Base-by-base conservation (phyloP, 129 eudicot species). In the Escallonia rubra region DNA sequence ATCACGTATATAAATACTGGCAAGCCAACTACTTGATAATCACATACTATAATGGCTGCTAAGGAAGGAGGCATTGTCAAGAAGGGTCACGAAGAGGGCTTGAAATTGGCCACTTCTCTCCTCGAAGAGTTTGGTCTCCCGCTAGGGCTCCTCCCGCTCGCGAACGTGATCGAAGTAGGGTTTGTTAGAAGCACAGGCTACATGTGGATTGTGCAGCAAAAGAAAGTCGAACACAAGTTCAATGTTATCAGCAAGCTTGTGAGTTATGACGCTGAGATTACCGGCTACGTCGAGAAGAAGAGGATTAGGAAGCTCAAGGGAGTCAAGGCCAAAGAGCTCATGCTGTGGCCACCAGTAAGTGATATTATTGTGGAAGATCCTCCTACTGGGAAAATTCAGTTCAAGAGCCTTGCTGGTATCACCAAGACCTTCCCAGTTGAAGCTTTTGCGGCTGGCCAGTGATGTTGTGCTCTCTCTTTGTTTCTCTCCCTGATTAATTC, bases 301-400 rank as follows among this genome's bases (percentile, higher is more conserved):
- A 47, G 74, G 53, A 74, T 66, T 55, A 75, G 67, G 79, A 75
- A 75, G 49, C 74, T 75, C n/a, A 75, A 68, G 60, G 79, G 79
- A 51, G 79, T 66, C 34, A 73, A 73, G 65, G 77, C 77, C 0
- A 75, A 75, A 48, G 80, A 76, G 75, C 52, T 68, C 13, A 68
- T 76, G 75, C 44, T 76, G 11, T 68, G 78, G 79, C 79, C 79
- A 2, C 74, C 79, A 9, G 79, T 75, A 7, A 68, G 63, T 63
- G 75, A 68, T 44, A 76, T 76, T 44, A 76, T 76, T 39, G 41
- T 53, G 10, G 74, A 59, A 43, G 60, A 68, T 43, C 70, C 64
- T 7, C 63, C 74, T 5, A 54, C 69, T 42, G 79, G 79, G 1
- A 75, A 68, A 43, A 68, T 75, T 23, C 79, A 75, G 10, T 76